Evolutionary conservation across 768 basidiomycete genomes (phyloP).

Genomic region (Clitopilus hobsonii): DNA sequence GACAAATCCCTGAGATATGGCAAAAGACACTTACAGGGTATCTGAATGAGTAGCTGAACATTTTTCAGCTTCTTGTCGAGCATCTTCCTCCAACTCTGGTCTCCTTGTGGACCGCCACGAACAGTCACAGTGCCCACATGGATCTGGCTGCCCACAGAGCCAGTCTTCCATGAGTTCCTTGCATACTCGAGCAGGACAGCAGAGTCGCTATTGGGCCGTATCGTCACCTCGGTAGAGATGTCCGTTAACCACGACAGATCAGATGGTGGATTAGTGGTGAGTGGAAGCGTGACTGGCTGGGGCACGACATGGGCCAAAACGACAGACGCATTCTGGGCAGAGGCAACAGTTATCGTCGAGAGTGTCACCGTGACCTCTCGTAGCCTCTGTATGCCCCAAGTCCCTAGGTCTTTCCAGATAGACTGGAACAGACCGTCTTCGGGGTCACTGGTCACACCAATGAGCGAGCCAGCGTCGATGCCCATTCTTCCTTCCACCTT

Average conservation of each 20-base stretch:
- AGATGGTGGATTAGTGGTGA: slow-evolving; percentile 46
- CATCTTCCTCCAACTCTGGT: slow-evolving; percentile 44
- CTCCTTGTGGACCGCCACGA: slow-evolving; percentile 42
- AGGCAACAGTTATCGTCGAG: slow-evolving; percentile 44
- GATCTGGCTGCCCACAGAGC: slow-evolving; percentile 39
- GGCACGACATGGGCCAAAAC: slow-evolving; percentile 44
- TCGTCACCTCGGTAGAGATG: slow-evolving; percentile 43
- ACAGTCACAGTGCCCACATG: slow-evolving; percentile 39
- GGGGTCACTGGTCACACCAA: slow-evolving; percentile 46
- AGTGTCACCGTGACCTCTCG: slow-evolving; percentile 54
- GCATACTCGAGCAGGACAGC: slow-evolving; percentile 46
- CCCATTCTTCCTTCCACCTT: slow-evolving; percentile 54
- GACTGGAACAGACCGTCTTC: slow-evolving; percentile 37
- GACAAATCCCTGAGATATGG: background rate
- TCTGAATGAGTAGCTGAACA: slow-evolving; percentile 38
- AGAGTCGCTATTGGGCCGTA: slow-evolving; percentile 51
- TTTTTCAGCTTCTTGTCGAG: slow-evolving; percentile 36
- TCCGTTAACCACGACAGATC: slow-evolving; percentile 56
- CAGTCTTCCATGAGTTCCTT: slow-evolving; percentile 53
- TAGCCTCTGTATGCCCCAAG: slow-evolving; percentile 58
- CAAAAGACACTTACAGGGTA: slow-evolving; percentile 45
- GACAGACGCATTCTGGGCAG: slow-evolving; percentile 32
- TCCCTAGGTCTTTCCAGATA: slow-evolving; percentile 63
- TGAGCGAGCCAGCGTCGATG: slow-evolving; percentile 58
- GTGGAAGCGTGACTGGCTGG: slow-evolving; percentile 49